Conservation (phyloP, 2,329 filamentous ascomycete species). For the Fusarium torreyae region DNA sequence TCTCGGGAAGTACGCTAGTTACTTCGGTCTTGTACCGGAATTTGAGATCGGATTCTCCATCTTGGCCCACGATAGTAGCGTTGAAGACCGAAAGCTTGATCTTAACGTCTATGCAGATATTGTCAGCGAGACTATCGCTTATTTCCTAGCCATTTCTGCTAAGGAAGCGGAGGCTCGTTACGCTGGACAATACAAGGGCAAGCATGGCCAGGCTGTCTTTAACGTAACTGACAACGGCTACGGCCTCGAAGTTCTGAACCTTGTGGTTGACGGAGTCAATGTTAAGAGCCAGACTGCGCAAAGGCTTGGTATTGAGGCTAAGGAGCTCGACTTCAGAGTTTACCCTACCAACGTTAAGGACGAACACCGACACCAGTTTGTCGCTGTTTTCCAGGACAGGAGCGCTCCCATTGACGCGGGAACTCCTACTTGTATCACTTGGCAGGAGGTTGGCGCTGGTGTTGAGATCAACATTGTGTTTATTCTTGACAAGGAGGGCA, state of each 20-base stretch:
- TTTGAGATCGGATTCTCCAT: conserved; percentile 53
- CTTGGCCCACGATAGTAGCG: conserved; percentile 52
- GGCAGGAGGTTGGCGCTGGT: conserved; percentile 44
- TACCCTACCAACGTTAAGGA: conserved; percentile 53
- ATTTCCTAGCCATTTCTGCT: conserved; percentile 23
- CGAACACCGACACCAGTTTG: conserved; percentile 45
- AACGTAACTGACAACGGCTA: conserved; percentile 43
- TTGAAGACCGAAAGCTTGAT: conserved; percentile 46
- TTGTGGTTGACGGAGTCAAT: conserved; percentile 35
- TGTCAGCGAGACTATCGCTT: conserved; percentile 44
- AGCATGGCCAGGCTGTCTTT: not conserved
- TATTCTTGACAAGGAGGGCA: not conserved
- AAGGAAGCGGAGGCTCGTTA: conserved; percentile 32
- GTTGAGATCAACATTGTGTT: conserved; percentile 31
- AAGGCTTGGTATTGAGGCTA: conserved; percentile 37
- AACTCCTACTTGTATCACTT: conserved; percentile 56
- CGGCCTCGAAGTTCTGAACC: conserved; percentile 46
- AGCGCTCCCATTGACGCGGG: conserved; percentile 51
- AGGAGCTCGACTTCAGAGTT: conserved; percentile 49
- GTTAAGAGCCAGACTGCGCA: conserved; percentile 36
- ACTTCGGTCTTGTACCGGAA: conserved; percentile 39
- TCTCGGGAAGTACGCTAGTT: conserved; percentile 50
- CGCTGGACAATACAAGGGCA: conserved; percentile 11
- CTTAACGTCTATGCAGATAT: conserved; percentile 55
- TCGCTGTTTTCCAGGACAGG: conserved; percentile 53